phyloP scores from a whole-genome alignment of 495 filamentous ascomycete species.

The Penicillium crystallinum region DNA sequence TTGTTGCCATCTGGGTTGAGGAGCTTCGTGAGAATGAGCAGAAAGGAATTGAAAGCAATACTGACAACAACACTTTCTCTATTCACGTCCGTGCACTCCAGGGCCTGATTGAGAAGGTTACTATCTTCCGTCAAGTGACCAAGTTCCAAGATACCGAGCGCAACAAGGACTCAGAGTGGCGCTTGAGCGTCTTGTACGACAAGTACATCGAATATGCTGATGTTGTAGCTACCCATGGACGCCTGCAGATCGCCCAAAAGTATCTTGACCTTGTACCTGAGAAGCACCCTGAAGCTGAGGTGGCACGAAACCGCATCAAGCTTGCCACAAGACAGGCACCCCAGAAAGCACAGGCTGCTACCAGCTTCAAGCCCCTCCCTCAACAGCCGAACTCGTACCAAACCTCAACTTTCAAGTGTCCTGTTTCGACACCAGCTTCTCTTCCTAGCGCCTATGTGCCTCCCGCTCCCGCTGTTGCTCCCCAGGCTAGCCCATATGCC shows the following conservation, averaged over 20 bases:
- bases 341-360: constrained; percentile 28
- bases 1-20: constrained; percentile 86
- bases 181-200: constrained; percentile 80
- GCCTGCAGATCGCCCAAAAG: constrained; percentile 78
- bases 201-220: constrained; percentile 98
- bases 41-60: constrained; percentile 59
- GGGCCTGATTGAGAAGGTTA: constrained; percentile 96
- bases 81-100: constrained; percentile 86
- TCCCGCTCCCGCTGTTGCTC: constrained; percentile 13
- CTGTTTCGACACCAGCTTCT: constrained; percentile 19
- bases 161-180: constrained; percentile 70
- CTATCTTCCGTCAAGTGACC: constrained; percentile 89
- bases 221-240: constrained; percentile 85
- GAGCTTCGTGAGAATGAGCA: constrained; percentile 81
- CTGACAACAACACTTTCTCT: constrained; percentile 77
- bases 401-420: constrained; percentile 33
- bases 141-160: constrained; percentile 82
- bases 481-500: constrained; percentile 16
- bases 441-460: constrained; percentile 37
- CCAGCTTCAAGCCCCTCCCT: constrained; percentile 32
- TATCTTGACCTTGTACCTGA: constrained; percentile 86
- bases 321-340: constrained; percentile 71
- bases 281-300: constrained; percentile 82
- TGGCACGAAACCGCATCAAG: constrained; percentile 80
- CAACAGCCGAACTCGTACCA: constrained; percentile 37